phyloP scores from a whole-genome alignment of 495 filamentous ascomycete genomes.

The Podospora bellae-mahoneyi region DNA sequence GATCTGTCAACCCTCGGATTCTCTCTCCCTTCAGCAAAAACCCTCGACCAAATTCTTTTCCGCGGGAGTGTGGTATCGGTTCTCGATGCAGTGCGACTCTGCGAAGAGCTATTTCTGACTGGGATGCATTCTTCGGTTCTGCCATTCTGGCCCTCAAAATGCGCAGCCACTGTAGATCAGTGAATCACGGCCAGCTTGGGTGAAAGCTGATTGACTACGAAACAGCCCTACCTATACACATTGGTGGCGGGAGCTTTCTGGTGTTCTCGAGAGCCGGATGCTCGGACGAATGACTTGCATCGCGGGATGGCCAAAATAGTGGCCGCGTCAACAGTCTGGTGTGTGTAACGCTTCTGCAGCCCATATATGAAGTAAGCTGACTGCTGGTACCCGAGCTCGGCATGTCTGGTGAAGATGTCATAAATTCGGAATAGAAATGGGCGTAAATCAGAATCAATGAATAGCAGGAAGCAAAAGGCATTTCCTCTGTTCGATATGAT shows the following conservation, averaged over 20 bases:
- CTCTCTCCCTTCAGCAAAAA: neutral
- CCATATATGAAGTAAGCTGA: neutral
- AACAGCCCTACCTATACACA: neutral
- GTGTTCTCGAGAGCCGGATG: neutral
- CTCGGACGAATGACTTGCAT: neutral
- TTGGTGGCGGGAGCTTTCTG: neutral
- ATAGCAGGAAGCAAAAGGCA: too few species aligned
- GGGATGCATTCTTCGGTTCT: neutral
- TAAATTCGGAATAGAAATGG: neutral
- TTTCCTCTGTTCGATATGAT: too few species aligned
- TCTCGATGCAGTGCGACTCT: conserved; percentile 3
- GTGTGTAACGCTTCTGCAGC: neutral
- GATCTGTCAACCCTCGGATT: neutral
- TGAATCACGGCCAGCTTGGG: neutral
- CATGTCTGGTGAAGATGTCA: neutral
- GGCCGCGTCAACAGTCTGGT: neutral
- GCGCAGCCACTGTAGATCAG: neutral
- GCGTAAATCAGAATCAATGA: neutral
- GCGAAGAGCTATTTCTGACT: conserved; percentile 3
- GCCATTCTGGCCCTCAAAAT: neutral
- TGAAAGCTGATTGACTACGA: neutral
- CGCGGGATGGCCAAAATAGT: neutral
- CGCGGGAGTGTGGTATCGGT: neutral
- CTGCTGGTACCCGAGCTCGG: neutral
- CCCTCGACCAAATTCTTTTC: neutral